Base-by-base conservation (phyloP, 2,329 filamentous ascomycete genomes). In the Talaromyces sp. region DNA sequence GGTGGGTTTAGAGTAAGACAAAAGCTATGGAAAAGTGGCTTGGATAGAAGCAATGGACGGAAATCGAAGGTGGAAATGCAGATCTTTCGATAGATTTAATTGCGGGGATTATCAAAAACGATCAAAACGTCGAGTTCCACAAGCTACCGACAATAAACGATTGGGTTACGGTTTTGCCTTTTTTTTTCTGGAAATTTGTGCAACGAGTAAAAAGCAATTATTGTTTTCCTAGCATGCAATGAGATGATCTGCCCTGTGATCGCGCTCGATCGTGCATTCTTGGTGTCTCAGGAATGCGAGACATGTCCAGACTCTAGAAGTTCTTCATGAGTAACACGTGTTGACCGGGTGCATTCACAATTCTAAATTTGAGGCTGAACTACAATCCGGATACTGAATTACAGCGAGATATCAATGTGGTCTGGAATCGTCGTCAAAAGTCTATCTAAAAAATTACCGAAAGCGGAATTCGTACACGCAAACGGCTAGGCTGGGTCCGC, bases 391-490 rank as follows among this genome's bases (percentile, higher is more conserved):
- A 45, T 22, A 19, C 19, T 25, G 39, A 47, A 11, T 25, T 11
- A 19, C 45, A 37, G 35, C 35, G 9, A 10, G 35, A 37, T 37
- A 37, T 4, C 13, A 37, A 35, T 15, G 15, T 1, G 31, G 15
- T 45, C 37, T 45, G 39, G 22, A 59, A 59, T 45, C 27, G 37
- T 31, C 31, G 39, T 45, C 56, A 33, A 39, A 54, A 45, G 19
- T 31, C 15, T 4, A 59, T 22, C 13, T 17, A 3, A 8, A 54
- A 47, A 57, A 63, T 63, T 63, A 63, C 61, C 61, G 50, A 22
- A 63, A 57, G 61, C 61, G 61, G 50, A n/a, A 63, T 49, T 57
- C 52, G 31, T 27, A 13, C 7, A 17, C 61, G 61, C 49, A 63
- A 63, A 63, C 61, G 50, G 61, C 19, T 63, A 63, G 61, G 19